phyloP scores from a whole-genome alignment of 768 basidiomycete genomes.

The Trametes meyenii region DNA sequence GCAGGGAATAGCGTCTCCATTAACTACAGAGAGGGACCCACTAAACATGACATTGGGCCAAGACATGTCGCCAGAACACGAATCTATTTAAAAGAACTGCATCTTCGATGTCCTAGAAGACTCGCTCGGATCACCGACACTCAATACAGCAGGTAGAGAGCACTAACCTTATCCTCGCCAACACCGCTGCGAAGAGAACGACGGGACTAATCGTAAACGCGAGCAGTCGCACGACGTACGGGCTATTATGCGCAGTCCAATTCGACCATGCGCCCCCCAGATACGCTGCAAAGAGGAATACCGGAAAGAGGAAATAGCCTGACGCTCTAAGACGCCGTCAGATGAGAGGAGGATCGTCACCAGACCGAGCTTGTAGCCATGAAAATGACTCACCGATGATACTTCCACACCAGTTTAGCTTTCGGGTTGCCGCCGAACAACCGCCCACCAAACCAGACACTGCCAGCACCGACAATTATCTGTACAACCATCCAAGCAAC shows the following conservation, averaged over 20 bases:
- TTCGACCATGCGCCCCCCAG: slow-evolving; percentile 72
- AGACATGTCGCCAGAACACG: not conserved
- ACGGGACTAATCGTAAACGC: slow-evolving; percentile 61
- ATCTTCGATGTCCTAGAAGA: slow-evolving; percentile 61
- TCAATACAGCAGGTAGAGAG: not conserved
- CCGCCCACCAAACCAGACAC: slow-evolving; percentile 74
- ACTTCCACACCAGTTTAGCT: slow-evolving; percentile 82
- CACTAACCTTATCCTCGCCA: slow-evolving; percentile 50
- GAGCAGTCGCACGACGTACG: slow-evolving; percentile 45
- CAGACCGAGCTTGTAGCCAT: not conserved
- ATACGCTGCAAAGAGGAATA: slow-evolving; percentile 62
- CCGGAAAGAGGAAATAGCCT: slow-evolving; percentile 69
- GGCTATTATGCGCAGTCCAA: slow-evolving; percentile 51
- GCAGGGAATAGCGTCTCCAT: not conserved
- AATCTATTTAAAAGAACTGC: slow-evolving; percentile 47
- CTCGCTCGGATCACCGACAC: not conserved
- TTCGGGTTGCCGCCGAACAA: slow-evolving; percentile 71
- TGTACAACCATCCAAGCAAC: slow-evolving; percentile 66
- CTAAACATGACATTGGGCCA: not conserved
- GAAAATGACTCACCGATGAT: slow-evolving; percentile 58
- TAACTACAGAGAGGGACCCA: not conserved
- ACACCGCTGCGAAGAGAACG: slow-evolving; percentile 47
- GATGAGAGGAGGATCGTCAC: slow-evolving; percentile 2
- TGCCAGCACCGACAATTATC: slow-evolving; percentile 65
- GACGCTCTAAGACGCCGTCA: slow-evolving; percentile 50